Conservation (phyloP, 2,329 filamentous ascomycete species). For the Ophiognomonia clavigignenti-juglandacearum region DNA sequence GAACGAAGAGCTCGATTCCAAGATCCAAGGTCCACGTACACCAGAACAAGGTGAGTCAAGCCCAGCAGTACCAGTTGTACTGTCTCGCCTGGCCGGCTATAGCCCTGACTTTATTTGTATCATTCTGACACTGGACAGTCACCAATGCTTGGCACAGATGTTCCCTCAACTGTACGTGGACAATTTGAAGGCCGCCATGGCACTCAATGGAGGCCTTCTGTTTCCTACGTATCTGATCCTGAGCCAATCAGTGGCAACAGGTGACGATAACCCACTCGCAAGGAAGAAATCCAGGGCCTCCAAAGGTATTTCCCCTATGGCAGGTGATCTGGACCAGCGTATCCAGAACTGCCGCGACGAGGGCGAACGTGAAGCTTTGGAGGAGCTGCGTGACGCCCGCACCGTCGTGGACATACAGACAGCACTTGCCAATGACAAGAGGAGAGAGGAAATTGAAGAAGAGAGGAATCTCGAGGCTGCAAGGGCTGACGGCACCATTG, state of each 20-base stretch:
- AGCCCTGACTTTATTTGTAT: background rate
- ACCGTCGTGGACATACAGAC: constrained; percentile 23
- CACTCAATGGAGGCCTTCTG: constrained; percentile 23
- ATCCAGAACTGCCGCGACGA: constrained; percentile 9
- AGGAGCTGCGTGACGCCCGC: constrained; percentile 36
- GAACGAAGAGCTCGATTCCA: constrained; percentile 14
- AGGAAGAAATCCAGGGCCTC: constrained; percentile 24
- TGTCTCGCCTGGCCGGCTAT: background rate
- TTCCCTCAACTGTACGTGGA: constrained; percentile 28
- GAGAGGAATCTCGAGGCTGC: constrained; percentile 36
- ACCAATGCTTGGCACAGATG: constrained; percentile 27
- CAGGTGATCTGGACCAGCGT: constrained; percentile 20
- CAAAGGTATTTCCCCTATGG: constrained; percentile 4
- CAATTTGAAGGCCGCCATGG: constrained; percentile 22
- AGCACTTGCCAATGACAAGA: constrained; percentile 19
- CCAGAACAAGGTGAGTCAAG: constrained; percentile 10
- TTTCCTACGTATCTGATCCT: constrained; percentile 31
- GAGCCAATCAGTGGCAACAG: constrained; percentile 21
- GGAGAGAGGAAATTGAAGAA: constrained; percentile 30
- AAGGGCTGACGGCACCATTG: constrained; percentile 44
- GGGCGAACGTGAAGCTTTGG: constrained; percentile 26
- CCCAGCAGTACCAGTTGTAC: background rate
- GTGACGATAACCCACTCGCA: constrained; percentile 19
- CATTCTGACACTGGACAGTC: constrained; percentile 16
- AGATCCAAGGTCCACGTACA: constrained; percentile 15